Evolutionary conservation across 805 yeast species (phyloP), one percentile per base, ranked within the genome.

Genomic region (Barnettozyma siamensis): DNA sequence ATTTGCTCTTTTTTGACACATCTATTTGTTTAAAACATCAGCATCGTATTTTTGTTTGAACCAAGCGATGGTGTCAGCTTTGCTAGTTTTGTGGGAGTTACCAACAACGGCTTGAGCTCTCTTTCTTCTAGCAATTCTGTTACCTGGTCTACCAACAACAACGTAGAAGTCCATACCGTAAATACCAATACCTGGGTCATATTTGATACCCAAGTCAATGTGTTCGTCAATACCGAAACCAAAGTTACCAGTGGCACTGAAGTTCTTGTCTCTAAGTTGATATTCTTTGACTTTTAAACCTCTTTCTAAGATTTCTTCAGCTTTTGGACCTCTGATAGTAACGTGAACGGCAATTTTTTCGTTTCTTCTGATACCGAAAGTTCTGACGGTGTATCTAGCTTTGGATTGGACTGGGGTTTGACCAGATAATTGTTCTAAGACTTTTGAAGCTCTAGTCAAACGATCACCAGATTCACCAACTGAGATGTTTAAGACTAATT

Each of bases 401-500:
- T 93, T 93, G 64, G 98, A 89, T 75, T 87, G 96, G 64, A 93
- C 99, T 72, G 99, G 99, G 66, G 99, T 93, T 80, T 93, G 99
- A 89, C 99, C 99, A 62, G 98, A 91, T 66, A 93, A 85, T 80
- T 93, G 99, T 80, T 93, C 99, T 70, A 93, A 82, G 66, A 93
- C 99, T 83, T 93, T 93, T 70, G 99, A 93, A 64, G 99, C 99
- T 86, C 99, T 91, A 80, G 99, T 93, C 74, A 93, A 88, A 84
- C 98, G 86, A 76, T 93, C 99, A 82, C 99, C 99, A 75, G 97
- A 89, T 79, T 93, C 99, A 80, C 99, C 99, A 74, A 93, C 99
- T 76, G 95, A 89, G 78, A 93, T 93, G 93, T 93, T 93, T 75
- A 93, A 86, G 75, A 93, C 97, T 75, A 93, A 84, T 79, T 93